Evolutionary conservation across 2,329 filamentous ascomycete species (phyloP).

Genomic region (Chaetomium sp.): DNA sequence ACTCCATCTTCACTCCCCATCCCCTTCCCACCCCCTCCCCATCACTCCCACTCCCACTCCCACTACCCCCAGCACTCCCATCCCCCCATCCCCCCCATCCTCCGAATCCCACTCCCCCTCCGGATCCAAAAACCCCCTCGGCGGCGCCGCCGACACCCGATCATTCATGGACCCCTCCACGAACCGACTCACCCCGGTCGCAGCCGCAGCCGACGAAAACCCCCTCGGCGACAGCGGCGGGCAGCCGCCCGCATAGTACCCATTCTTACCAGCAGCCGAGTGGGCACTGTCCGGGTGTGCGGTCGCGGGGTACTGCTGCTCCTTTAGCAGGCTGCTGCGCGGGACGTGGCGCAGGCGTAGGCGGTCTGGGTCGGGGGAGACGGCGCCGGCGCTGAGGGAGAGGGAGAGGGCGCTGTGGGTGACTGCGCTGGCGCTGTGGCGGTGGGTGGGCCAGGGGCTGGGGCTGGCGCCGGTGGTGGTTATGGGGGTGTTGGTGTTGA

Average conservation of each 20-base stretch:
- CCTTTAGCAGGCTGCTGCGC: neutral
- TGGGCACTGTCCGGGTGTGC: neutral
- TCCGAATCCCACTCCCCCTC: neutral
- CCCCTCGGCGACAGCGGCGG: constrained; percentile 18
- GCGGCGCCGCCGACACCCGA: constrained; percentile 70
- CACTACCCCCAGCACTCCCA: neutral
- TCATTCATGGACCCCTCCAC: constrained; percentile 87
- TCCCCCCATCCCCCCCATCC: neutral
- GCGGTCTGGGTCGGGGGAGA: neutral
- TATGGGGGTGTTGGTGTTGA: neutral
- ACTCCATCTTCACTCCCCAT: neutral
- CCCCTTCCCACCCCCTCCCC: neutral
- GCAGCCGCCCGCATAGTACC: too few species aligned
- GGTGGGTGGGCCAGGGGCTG: constrained; percentile 3
- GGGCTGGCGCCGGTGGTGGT: neutral
- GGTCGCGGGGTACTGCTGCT: neutral
- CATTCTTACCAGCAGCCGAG: too few species aligned
- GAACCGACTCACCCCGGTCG: constrained; percentile 55
- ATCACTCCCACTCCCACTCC: neutral
- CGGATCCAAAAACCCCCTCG: constrained; percentile 63
- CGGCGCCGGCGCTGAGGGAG: neutral
- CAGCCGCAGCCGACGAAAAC: constrained; percentile 20
- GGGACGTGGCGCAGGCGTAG: neutral
- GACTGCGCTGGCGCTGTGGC: neutral
- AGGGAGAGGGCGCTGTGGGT: neutral